Base-by-base conservation (phyloP, 768 basidiomycete species). In the Pleurotus cornucopiae region DNA sequence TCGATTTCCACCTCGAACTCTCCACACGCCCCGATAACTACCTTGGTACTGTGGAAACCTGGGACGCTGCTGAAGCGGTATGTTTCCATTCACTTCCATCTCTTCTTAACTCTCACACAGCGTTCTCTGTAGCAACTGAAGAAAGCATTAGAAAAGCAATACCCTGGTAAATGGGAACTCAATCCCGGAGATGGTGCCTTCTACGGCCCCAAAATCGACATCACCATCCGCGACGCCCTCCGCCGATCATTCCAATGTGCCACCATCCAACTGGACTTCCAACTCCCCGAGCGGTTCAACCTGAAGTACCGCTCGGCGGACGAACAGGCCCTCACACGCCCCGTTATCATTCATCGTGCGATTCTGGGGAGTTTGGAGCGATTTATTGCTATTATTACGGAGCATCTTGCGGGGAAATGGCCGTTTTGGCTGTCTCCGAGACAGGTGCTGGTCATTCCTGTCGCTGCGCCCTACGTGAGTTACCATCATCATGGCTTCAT, bases 131-230 rank as follows among this genome's bases (percentile, higher is more conserved):
- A 94, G 90, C 91, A 93, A 89, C 81, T 95, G 53, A 86, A 78
- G 52, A 75, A 79, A 61, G 88, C 92, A 1, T 83, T 99, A 51
- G 91, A 98, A 37, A 87, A 86, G 63, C 81, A 84, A 56, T 89
- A 94, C 62, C 84, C 92, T 0, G 94, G 91, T 46, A 81, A 89
- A 62, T 99, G 97, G 97, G 82, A 86, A 54, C 71, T 95, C 56
- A 97, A 97, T 70, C 91, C 91, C 6, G 96, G 94, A 45, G 97
- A 99, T 65, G 97, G 97, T 49, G 97, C 97, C 7, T 99, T 99
- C 82, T 99, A 99, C 73, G 97, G 97, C 0, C 97, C 97, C 60
- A 98, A 98, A 78, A 96, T 98, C 65, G 97, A 98, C 72, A 96
- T 99, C 74, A 93, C 90, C 58, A 89, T 98, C 67, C 83, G 85